Base-by-base conservation (phyloP, 164 flowering plant species). In the Dillenia suffruticosa region DNA sequence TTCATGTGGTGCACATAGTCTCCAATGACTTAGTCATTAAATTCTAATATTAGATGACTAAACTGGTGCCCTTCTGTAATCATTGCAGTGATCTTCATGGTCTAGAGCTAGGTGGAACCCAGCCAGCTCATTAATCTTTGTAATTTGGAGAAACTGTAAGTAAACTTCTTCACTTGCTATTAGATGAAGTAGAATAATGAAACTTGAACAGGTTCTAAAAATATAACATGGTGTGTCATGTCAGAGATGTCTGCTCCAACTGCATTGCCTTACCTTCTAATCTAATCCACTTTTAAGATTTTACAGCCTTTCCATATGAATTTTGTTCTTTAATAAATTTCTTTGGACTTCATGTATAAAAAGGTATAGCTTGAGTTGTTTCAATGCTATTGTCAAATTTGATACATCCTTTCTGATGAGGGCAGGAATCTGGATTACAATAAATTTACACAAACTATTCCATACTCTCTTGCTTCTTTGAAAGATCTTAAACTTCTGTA, bases 241-340 rank as follows among this genome's bases (percentile, higher is more conserved):
- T 24, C 57, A 92, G 96, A 79, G 96, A 89, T 66, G 64, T 87
- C 58, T 87, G 96, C 73, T 74, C 67, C 72, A 92, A 89, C 56
- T 57, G 65, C 68, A 72, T 92, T 47, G 51, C 63, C 54, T 72
- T 92, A 56, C 97, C 96, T 14, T 80, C 84, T 32, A 89, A 87
- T 80, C 76, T 74, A 40, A 82, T 85, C 52, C 75, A 81, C 53
- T 66, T 92, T 96, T 92, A 79, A 77, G 87, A 57, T 45, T 26
- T 26, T 26, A 26, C 32, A 26, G 14, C 40, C 10, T 54, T 6
- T n/a, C 48, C 46, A 49, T 49, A 16, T 2, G 11, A n/a, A 59
- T 47, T 12, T 44, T 54, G 8, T 54, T 19, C n/a, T 48, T 40
- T 64, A 16, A 26, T 64, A 16, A 26, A 26, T 26, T 26, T 26